Base-by-base conservation (phyloP, 2,329 filamentous ascomycete genomes). In the Tolypocladium nubicola region DNA sequence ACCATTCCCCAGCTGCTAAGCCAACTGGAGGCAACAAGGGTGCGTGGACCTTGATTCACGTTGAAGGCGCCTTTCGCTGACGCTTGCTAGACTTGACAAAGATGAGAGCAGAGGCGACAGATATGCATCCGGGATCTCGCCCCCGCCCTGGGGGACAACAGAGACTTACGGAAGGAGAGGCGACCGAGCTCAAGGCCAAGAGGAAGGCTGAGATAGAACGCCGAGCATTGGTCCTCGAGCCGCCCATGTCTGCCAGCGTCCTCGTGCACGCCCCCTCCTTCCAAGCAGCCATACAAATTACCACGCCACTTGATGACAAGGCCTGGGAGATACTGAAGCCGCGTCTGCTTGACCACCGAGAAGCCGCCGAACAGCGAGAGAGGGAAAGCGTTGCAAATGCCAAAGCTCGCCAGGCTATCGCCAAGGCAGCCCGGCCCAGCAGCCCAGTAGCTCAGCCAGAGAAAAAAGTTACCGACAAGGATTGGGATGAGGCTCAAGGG, bases 261-360 rank as follows among this genome's bases (percentile, higher is more conserved):
- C 75, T 92, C 58, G 79, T 79, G 57, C 84, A 87, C 65, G 88
- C 90, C 70, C 80, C 87, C 52, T 84, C 87, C 1, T 93, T 90
- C 68, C 83, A 87, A 66, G 87, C 86, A 41, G 85, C 89, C 37
- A 79, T 88, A 52, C 83, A 89, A 61, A 87, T 90, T 41, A 81
- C 82, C 11, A 78, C 81, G 30, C 84, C 85, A 23, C 74, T 93
- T 63, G 85, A 82, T 61, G 86, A 90, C 59, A 75, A 77, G 56
- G 82, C 85, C 4, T 93, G 88, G 89, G 79, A 82, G 54, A 72
- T 86, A 55, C 75, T 92, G 40, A 83, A 84, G 63, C 83, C 85
- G 53, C 83, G 85, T 59, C 75, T 93, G 16, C 70, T 89, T 39
- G 79, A 80, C 26, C 87, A 91, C 69, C 78, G 84, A 62, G 76